Evolutionary conservation across 1,284 basidiomycete species (phyloP).

Genomic region (Pseudozyma tsukubaensis): DNA sequence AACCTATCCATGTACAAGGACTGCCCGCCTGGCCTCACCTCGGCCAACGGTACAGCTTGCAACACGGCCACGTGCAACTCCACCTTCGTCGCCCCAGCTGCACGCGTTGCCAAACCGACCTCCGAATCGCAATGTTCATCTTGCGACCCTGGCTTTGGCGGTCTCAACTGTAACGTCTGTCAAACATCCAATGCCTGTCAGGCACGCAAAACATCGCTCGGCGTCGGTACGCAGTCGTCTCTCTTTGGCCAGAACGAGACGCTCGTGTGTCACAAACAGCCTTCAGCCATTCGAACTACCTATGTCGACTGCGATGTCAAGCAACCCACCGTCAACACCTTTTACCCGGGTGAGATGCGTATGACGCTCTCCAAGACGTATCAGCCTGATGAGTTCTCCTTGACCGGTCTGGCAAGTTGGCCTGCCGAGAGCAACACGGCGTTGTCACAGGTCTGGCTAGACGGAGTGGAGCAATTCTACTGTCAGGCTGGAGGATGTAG

Average conservation of each 20-base stretch:
- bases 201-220: conserved; percentile 28
- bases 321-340: conserved; percentile 44
- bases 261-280: conserved; percentile 55
- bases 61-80: conserved; percentile 55
- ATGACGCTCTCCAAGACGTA: conserved; percentile 57
- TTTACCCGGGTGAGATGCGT: conserved; percentile 52
- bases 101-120: conserved; percentile 38
- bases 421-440: conserved; percentile 40
- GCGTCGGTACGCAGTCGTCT: conserved; percentile 18
- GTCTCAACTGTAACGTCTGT: conserved; percentile 62
- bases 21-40: conserved; percentile 54
- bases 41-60: conserved; percentile 47
- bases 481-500: conserved; percentile 56
- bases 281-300: conserved; percentile 49
- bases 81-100: conserved; percentile 40
- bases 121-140: conserved; percentile 32
- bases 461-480: conserved; percentile 61
- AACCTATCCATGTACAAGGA: conserved; percentile 41
- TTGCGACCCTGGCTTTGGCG: conserved; percentile 53
- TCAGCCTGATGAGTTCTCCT: conserved; percentile 32
- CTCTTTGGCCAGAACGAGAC: conserved; percentile 39
- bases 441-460: conserved; percentile 54
- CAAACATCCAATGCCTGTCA: conserved; percentile 45
- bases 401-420: conserved; percentile 53
- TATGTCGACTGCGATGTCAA: conserved; percentile 51